Evolutionary conservation across 2,329 filamentous ascomycete genomes (phyloP).

Genomic region (Phaeosphaeria sp.): DNA sequence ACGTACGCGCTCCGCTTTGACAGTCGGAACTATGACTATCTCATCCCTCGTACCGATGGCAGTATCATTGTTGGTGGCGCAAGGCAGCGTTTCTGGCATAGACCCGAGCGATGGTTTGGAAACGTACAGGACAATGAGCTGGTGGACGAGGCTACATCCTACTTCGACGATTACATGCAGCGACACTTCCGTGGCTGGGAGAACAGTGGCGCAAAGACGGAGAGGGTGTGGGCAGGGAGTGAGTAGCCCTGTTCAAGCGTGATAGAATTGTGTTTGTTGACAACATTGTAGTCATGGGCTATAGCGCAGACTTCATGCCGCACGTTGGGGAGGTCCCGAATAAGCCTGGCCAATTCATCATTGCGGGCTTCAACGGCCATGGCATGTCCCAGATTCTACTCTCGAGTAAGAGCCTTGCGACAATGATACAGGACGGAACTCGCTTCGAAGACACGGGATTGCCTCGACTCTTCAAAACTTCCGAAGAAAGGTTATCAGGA

Average conservation of each 20-base stretch:
- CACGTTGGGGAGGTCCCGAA: background rate
- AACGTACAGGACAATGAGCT: slow-evolving; percentile 1
- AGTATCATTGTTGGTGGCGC: slow-evolving; percentile 7
- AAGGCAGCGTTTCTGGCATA: background rate
- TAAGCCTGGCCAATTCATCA: background rate
- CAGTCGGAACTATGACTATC: slow-evolving; percentile 4
- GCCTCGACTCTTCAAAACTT: background rate
- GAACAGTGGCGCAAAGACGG: background rate
- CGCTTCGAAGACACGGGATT: background rate
- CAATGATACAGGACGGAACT: background rate
- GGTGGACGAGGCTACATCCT: slow-evolving; percentile 1
- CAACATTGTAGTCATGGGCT: background rate
- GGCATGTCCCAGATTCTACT: background rate
- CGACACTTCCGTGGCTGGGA: slow-evolving; percentile 4
- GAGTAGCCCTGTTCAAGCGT: background rate
- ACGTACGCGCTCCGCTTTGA: slow-evolving; percentile 4
- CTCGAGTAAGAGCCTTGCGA: background rate
- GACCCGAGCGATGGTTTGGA: slow-evolving; percentile 2
- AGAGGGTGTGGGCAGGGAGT: background rate
- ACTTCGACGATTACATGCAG: slow-evolving; percentile 6
- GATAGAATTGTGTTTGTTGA: background rate
- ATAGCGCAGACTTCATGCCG: background rate
- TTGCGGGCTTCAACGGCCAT: background rate
- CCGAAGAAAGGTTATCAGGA: background rate
- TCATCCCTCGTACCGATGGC: slow-evolving; percentile 2